These are phyloP conservation scores for Dryas octopetala DNA, from an alignment of 306 rosid species.

Conservation along the genomic window DNA sequence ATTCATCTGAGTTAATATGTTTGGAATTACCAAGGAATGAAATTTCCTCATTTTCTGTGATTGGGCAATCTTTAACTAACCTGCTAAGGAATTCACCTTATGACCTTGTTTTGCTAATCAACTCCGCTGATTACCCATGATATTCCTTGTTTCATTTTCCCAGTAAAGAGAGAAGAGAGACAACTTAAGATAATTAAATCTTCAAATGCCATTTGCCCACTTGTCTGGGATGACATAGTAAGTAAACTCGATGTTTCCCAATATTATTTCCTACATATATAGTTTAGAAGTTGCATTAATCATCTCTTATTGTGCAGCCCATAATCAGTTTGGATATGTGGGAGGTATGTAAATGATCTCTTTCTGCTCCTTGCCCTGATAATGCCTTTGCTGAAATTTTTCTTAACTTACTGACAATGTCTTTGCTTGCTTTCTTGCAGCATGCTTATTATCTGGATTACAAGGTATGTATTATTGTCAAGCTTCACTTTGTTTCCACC, in stretches of 20 bases:
- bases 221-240: slow-evolving; percentile 87
- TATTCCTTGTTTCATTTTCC: slow-evolving; percentile 16
- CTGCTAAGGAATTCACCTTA: slow-evolving; percentile 2
- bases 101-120: slow-evolving; percentile 8
- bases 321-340: slow-evolving; percentile 85
- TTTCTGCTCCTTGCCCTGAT: slow-evolving; percentile 6
- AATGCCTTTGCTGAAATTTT: not conserved
- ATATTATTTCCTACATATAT: slow-evolving; percentile 14
- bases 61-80: not conserved
- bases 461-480: slow-evolving; percentile 55
- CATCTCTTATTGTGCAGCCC: slow-evolving; percentile 66
- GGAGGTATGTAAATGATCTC: slow-evolving; percentile 64
- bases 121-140: not conserved
- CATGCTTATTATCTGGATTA: slow-evolving; percentile 94
- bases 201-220: slow-evolving; percentile 74
- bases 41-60: not conserved
- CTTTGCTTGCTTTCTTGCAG: slow-evolving; percentile 46
- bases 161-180: slow-evolving; percentile 87
- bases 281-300: slow-evolving; percentile 25
- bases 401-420: slow-evolving; percentile 25
- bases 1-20: not conserved
- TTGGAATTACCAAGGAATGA: slow-evolving; percentile 18
- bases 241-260: slow-evolving; percentile 32
- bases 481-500: slow-evolving; percentile 10
- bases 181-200: slow-evolving; percentile 66